phyloP scores from a whole-genome alignment of 768 basidiomycete genomes.

The Agaricus blazei region DNA sequence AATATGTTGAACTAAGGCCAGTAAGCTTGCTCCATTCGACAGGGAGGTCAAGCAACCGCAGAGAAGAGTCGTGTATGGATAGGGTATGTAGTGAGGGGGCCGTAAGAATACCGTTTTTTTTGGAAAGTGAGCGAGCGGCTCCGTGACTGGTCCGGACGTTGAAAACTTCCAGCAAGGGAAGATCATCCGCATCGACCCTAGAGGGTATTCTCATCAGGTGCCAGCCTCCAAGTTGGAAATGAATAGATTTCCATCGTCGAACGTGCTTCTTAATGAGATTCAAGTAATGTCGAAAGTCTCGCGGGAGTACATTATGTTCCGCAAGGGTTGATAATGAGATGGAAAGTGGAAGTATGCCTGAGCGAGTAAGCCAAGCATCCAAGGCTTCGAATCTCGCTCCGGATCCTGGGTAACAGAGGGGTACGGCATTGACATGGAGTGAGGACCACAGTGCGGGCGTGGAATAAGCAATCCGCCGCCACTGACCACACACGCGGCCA shows the following conservation, averaged over 20 bases:
- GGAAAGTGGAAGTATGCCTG: neutral
- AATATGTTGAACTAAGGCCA: neutral
- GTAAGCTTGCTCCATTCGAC: neutral
- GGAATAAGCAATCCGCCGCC: constrained; percentile 5
- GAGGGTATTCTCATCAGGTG: neutral
- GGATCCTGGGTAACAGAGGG: neutral
- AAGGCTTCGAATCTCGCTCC: neutral
- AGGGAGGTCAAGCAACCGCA: neutral
- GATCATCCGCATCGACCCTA: neutral
- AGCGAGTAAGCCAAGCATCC: neutral
- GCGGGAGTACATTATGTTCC: neutral
- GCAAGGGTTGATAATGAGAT: neutral
- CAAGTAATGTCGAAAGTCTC: neutral
- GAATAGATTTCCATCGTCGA: neutral
- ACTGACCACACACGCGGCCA: constrained; percentile 10
- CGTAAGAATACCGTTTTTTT: neutral
- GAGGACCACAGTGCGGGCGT: constrained; percentile 10
- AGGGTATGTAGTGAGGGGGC: neutral
- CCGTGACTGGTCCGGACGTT: neutral
- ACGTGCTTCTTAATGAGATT: neutral
- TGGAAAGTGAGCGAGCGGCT: neutral
- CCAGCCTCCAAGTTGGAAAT: neutral
- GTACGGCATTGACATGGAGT: neutral
- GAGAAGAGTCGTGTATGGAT: neutral
- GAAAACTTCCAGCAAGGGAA: neutral